phyloP scores from a whole-genome alignment of 2,329 filamentous ascomycete genomes.

The Macrophomina tecta region DNA sequence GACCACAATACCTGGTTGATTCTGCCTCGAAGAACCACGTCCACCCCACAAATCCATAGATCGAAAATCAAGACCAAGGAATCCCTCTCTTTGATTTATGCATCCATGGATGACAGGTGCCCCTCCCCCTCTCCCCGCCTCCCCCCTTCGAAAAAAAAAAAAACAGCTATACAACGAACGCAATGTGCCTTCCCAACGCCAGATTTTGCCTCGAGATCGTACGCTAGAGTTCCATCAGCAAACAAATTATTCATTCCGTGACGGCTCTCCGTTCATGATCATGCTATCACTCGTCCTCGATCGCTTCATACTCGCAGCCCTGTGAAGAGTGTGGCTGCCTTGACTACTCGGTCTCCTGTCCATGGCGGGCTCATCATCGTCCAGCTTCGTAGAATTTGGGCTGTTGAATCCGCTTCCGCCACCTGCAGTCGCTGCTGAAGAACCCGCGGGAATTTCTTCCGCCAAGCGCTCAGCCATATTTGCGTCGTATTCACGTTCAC shows the following conservation, averaged over 20 bases:
- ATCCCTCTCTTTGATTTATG: too few species aligned
- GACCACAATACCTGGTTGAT: neutral
- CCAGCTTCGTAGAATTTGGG: slow-evolving; percentile 35
- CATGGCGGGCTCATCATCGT: neutral
- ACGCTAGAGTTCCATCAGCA: neutral
- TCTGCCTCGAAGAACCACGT: neutral
- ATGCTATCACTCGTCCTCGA: slow-evolving; percentile 32
- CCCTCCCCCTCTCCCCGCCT: too few species aligned
- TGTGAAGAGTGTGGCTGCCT: slow-evolving; percentile 29
- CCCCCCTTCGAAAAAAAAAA: too few species aligned
- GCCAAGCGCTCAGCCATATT: slow-evolving; percentile 54
- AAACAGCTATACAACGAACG: neutral
- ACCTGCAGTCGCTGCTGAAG: slow-evolving; percentile 55
- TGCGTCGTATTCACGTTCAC: slow-evolving; percentile 56
- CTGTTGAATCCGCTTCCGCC: slow-evolving; percentile 56
- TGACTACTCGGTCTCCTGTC: slow-evolving; percentile 14
- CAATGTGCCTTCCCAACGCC: neutral
- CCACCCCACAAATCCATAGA: neutral
- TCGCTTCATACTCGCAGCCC: slow-evolving; percentile 29
- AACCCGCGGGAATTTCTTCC: slow-evolving; percentile 56
- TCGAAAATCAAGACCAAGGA: too few species aligned
- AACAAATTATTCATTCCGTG: neutral
- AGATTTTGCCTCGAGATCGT: neutral
- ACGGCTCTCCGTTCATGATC: slow-evolving; percentile 18
- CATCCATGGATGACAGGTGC: too few species aligned